Evolutionary conservation across 192 early-diverging fungal genomes (phyloP).

Genomic region (Coemansia sp.): DNA sequence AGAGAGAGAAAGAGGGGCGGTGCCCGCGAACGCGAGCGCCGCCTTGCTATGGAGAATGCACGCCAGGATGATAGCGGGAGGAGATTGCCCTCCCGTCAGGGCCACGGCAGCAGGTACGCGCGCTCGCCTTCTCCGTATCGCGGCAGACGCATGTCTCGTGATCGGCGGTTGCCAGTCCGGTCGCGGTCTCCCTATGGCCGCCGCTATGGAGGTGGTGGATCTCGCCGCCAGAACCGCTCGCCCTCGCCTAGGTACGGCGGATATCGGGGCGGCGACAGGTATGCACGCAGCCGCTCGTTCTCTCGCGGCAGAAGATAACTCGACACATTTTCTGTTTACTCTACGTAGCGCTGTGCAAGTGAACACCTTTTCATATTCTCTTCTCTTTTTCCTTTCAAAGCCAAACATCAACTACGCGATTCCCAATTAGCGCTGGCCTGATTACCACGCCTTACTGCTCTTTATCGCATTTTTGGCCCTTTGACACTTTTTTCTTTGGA

Average conservation of each 20-base stretch:
- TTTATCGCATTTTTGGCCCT: background rate
- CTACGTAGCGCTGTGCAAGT: background rate
- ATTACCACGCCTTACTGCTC: too few relatives aligned
- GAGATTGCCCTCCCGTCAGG: conserved; percentile 14
- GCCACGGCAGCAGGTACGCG: conserved; percentile 6
- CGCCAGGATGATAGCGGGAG: background rate
- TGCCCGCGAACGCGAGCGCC: too few relatives aligned
- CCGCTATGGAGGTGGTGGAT: conserved; percentile 1
- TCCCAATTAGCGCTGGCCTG: too few relatives aligned
- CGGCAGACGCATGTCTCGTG: conserved; percentile 11
- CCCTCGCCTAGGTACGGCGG: conserved; percentile 32
- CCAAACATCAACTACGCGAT: too few relatives aligned
- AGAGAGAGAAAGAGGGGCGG: background rate
- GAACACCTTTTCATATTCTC: background rate
- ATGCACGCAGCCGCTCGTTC: conserved; percentile 39
- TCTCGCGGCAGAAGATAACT: conserved; percentile 43
- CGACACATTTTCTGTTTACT: background rate
- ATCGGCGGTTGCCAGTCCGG: conserved; percentile 24
- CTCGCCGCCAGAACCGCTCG: conserved; percentile 25
- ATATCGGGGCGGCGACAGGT: conserved; percentile 22
- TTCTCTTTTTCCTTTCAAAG: background rate
- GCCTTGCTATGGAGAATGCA: background rate
- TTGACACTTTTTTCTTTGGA: background rate
- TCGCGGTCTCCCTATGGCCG: conserved; percentile 30
- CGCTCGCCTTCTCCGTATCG: conserved; percentile 42